Conservation (phyloP, 306 rosid genomes). For the Pterocarpus santalinus region DNA sequence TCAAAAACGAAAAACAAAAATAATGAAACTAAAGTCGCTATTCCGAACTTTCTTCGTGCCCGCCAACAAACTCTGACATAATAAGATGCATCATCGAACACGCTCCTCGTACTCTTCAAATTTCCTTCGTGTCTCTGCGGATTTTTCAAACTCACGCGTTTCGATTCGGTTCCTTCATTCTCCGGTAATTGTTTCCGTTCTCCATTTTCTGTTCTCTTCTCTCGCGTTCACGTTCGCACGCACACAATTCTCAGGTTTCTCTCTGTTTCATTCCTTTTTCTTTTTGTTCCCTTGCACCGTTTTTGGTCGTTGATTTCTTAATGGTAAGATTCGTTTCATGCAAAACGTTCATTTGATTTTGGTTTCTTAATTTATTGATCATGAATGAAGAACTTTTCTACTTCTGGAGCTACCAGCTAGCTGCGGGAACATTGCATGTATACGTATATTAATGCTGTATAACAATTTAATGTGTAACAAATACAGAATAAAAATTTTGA, state of each 20-base stretch:
- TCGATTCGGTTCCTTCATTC: conserved; percentile 44
- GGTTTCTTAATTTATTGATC: background rate
- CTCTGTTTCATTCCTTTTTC: background rate
- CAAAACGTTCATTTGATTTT: background rate
- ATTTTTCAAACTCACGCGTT: conserved; percentile 38
- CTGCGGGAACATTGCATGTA: background rate
- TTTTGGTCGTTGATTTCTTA: conserved; percentile 4
- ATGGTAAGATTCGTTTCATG: background rate
- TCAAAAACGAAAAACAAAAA: background rate
- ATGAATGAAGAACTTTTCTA: background rate
- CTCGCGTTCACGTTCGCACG: background rate
- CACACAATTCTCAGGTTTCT: conserved; percentile 4
- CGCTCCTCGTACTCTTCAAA: conserved; percentile 11
- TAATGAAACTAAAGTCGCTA: background rate
- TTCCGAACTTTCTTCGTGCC: background rate
- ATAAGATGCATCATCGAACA: background rate
- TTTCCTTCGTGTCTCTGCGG: background rate
- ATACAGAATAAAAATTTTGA: background rate
- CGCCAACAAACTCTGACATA: conserved; percentile 34
- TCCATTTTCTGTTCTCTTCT: background rate
- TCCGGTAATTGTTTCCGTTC: conserved; percentile 17
- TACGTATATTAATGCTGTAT: background rate
- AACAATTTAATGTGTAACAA: background rate
- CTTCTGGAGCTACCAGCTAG: too few species aligned
- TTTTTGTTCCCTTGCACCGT: background rate